Evolutionary conservation across 805 yeast genomes (phyloP).

Genomic region (Clavispora phyllophila): DNA sequence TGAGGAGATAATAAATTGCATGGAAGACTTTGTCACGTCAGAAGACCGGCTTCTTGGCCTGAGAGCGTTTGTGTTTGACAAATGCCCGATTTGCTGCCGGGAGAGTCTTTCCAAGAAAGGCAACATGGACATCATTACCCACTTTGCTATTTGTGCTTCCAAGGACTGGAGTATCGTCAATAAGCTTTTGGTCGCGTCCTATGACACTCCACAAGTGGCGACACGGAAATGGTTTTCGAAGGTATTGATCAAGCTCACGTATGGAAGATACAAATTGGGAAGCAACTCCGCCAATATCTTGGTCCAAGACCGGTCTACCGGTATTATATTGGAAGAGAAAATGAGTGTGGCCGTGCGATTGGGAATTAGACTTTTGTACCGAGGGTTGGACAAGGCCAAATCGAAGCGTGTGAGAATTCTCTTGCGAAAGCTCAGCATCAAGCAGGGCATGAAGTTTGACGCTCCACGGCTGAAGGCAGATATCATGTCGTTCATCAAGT

Average conservation of each 20-base stretch:
- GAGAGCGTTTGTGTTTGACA: conserved; percentile 54
- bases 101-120: conserved; percentile 49
- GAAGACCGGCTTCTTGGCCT: conserved; percentile 15
- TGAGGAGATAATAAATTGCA: conserved; percentile 42
- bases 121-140: conserved; percentile 72
- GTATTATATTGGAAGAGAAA: conserved; percentile 86
- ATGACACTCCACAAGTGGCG: conserved; percentile 77
- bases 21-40: conserved; percentile 36
- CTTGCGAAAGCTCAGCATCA: conserved; percentile 60
- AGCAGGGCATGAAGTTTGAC: conserved; percentile 85
- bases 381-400: conserved; percentile 63
- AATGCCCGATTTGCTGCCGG: conserved; percentile 77
- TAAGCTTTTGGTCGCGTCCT: conserved; percentile 58
- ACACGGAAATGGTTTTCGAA: conserved; percentile 86
- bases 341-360: conserved; percentile 84
- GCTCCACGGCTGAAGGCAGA: conserved; percentile 57
- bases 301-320: conserved; percentile 88
- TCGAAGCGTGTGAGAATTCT: conserved; percentile 54
- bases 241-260: conserved; percentile 74
- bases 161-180: conserved; percentile 70
- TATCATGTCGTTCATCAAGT: conserved; percentile 73
- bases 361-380: conserved; percentile 80
- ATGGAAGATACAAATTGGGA: conserved; percentile 83
- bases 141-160: conserved; percentile 80
- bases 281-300: conserved; percentile 85